Base-by-base conservation (phyloP, 2,329 filamentous ascomycete genomes). In the Colletotrichum liriopes region DNA sequence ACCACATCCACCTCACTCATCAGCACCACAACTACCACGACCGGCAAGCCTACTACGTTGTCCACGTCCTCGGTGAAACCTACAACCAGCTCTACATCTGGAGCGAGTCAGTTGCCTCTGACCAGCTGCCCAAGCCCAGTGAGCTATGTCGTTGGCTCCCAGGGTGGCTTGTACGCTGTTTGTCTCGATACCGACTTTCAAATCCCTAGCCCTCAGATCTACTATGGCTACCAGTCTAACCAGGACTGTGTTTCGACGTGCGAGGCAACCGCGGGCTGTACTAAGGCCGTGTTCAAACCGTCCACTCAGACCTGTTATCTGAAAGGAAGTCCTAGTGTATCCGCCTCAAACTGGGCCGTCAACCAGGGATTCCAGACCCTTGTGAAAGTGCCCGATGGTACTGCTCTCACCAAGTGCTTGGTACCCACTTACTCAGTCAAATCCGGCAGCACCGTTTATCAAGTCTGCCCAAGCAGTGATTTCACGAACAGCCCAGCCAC, bases 401-500 rank as follows among this genome's bases (percentile, higher is more conserved):
- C 52, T 20, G 9, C 67, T 8, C 67, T 65, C 3, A 69, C 52
- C 26, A 54, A 65, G 43, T 69, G 67, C 11, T 2, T 69, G 52
- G 67, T 37, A 4, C 52, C 67, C 26, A 69, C 60, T 5, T 69
- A 69, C 26, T 51, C 67, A 26, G 35, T 69, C 35, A 56, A 35
- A 7, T 23, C 32, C 26, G 20, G 43, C 8, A 23, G 9, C 18
- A 69, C 41, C 9, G 29, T 35, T 11, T 65, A 69, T 7, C 45
- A 54, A n/a, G 52, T 69, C 41, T 69, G 67, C 45, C 67, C 67
- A 20, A 58, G 60, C 43, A 69, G 67, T 32, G 67, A 69, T 41
- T 65, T 69, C 20, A 65, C 43, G n/a, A 69, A 69, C 26, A 69
- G 52, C 67, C 60, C 60, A 9, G 67, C 52, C 18, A 43, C 51